Evolutionary conservation across 2,329 filamentous ascomycete genomes (phyloP), one percentile per base, ranked within the genome.

Genomic region (Penicillium sp.): DNA sequence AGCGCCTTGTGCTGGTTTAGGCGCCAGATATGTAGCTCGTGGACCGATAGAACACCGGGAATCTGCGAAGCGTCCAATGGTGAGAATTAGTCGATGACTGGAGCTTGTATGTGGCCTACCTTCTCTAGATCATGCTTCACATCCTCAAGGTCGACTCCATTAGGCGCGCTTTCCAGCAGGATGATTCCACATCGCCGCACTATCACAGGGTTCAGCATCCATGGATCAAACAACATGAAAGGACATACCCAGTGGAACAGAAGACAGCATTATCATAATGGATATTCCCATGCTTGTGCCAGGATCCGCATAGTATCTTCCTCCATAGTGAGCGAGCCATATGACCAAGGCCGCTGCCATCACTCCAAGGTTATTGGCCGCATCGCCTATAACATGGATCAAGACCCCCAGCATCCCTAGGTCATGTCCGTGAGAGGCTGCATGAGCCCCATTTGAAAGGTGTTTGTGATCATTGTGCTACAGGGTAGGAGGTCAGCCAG

Each of bases 11-110:
- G 75, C 67, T 90, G 84, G 60, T 85, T 81, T 3, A 89, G 74
- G 2, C 81, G 76, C 85, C 86, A 89, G 53, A 88, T 78, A 57
- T 87, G 84, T 15, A 89, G 72, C 57, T 88, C 83, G 55, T 88
- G 84, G 15, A 88, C 75, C 0, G 81, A 81, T n/a, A n/a, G n/a
- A n/a, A n/a, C n/a, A n/a, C n/a, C n/a, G n/a, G n/a, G n/a, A n/a
- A n/a, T n/a, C n/a, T n/a, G n/a, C n/a, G n/a, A n/a, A n/a, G n/a
- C n/a, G n/a, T n/a, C n/a, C n/a, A n/a, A n/a, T n/a, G 19, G 79
- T 64, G 17, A 88, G 28, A 51, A 60, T n/a, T n/a, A n/a, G n/a
- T n/a, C n/a, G n/a, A n/a, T n/a, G n/a, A n/a, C n/a, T n/a, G n/a
- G n/a, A n/a, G n/a, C n/a, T n/a, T n/a, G n/a, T n/a, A n/a, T n/a